A percentile compares a stretch with the other conserved stretches of the same genome.
phyloP scores from a whole-genome alignment of 2,329 filamentous ascomycete species.

The Dactylellina cionopaga region DNA sequence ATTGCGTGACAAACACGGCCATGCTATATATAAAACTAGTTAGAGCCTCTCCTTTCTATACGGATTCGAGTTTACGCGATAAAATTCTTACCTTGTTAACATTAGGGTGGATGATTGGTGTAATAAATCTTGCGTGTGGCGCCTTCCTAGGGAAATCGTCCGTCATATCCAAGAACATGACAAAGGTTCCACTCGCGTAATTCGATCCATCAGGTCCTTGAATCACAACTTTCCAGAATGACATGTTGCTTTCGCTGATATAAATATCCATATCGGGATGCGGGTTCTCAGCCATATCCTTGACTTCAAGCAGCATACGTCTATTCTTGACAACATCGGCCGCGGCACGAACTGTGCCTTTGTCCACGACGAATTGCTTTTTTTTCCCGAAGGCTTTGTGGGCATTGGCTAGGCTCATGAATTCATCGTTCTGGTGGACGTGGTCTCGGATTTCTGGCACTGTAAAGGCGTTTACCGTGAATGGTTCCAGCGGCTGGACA shows the following conservation, averaged over 20 bases:
- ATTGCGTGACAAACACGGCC: conserved; percentile 56
- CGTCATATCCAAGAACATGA: conserved; percentile 54
- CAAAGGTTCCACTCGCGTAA: conserved; percentile 52
- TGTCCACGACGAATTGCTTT: conserved; percentile 31
- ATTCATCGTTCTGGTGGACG: conserved; percentile 41
- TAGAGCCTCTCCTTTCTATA: not conserved
- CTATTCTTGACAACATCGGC: conserved; percentile 38
- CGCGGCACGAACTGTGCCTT: conserved; percentile 21
- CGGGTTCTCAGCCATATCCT: conserved; percentile 52
- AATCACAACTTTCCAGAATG: conserved; percentile 54
- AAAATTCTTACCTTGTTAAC: conserved; percentile 54
- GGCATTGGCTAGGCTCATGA: conserved; percentile 47
- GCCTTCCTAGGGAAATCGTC: conserved; percentile 52
- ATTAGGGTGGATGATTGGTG: conserved; percentile 56
- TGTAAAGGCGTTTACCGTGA: conserved; percentile 43
- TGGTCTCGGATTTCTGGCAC: conserved; percentile 39
- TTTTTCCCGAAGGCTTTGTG: conserved; percentile 40
- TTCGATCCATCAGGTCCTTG: conserved; percentile 45
- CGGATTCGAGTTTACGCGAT: not conserved
- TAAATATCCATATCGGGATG: conserved; percentile 55
- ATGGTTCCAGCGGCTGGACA: conserved; percentile 35
- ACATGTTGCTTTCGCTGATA: conserved; percentile 54
- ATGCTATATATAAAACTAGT: conserved; percentile 48
- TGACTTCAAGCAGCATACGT: conserved; percentile 52
- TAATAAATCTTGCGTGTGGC: conserved; percentile 54